Evolutionary conservation across 805 yeast genomes (phyloP).

Genomic region (Lipomyces yamadae): DNA sequence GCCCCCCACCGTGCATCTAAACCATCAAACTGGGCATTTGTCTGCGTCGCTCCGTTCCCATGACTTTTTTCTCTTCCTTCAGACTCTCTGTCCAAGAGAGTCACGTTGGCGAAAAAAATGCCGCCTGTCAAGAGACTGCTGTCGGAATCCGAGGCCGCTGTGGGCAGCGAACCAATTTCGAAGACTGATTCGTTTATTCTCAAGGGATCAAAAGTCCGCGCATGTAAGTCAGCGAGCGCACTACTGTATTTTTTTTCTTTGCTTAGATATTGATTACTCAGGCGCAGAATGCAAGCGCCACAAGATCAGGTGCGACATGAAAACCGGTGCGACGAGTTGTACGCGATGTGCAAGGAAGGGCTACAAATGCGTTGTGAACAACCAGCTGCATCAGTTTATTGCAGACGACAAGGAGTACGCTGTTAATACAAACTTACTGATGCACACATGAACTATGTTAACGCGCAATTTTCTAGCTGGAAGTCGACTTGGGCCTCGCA

Average conservation of each 20-base stretch:
- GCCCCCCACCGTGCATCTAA: no score
- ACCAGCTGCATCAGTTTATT: not conserved
- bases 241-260: not conserved
- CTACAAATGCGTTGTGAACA: not conserved
- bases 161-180: not conserved
- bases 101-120: not conserved
- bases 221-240: not conserved
- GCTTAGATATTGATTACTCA: not conserved
- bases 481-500: not conserved
- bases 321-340: not conserved
- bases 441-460: no score
- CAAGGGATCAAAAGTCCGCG: not conserved
- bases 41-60: no score
- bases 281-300: slow-evolving; percentile 9
- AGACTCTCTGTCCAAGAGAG: no score
- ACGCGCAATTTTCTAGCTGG: not conserved
- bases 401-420: not conserved
- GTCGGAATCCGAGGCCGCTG: not conserved
- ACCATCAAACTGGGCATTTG: no score
- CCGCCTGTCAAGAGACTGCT: not conserved
- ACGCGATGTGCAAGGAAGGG: slow-evolving; percentile 3
- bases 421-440: no score
- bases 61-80: not conserved
- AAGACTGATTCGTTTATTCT: not conserved
- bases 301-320: slow-evolving; percentile 9